Conservation (phyloP, 495 filamentous ascomycete genomes). For the Penicillium psychrofluorescens region DNA sequence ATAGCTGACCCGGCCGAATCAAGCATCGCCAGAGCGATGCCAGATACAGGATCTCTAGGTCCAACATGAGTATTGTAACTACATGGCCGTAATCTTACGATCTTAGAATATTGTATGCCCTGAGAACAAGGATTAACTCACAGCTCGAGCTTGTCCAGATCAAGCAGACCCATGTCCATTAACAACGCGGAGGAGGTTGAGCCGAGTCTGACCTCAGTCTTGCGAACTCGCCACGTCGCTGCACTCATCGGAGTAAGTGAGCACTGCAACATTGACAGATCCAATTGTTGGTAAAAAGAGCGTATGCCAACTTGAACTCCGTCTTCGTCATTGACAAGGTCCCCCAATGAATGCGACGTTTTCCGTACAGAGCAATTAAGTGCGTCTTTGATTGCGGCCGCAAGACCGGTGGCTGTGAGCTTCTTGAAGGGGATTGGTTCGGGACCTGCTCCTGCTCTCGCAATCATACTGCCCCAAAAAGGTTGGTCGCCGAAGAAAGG, state of each 20-base stretch:
- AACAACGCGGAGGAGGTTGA: slow-evolving; percentile 56
- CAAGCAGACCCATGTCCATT: slow-evolving; percentile 49
- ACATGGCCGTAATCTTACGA: no score
- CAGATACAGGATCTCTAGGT: no score
- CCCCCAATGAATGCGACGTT: slow-evolving; percentile 51
- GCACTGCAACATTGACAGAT: slow-evolving; percentile 54
- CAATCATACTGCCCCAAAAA: slow-evolving; percentile 74
- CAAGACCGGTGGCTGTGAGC: slow-evolving; percentile 54
- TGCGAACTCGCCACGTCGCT: slow-evolving; percentile 59
- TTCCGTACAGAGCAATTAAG: slow-evolving; percentile 46
- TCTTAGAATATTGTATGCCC: no score
- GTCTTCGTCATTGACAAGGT: slow-evolving; percentile 51
- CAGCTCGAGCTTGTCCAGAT: slow-evolving; percentile 61
- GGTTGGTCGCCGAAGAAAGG: slow-evolving; percentile 82
- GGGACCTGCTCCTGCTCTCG: slow-evolving; percentile 64
- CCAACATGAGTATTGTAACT: no score
- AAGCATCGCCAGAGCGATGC: no score
- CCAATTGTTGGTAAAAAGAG: slow-evolving; percentile 58
- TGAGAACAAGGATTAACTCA: slow-evolving; percentile 23
- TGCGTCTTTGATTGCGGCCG: slow-evolving; percentile 50
- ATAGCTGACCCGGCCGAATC: no score
- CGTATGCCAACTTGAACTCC: slow-evolving; percentile 54
- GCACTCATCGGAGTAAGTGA: slow-evolving; percentile 50
- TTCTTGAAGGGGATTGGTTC: slow-evolving; percentile 61
- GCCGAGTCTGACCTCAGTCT: slow-evolving; percentile 54